Conservation (phyloP, 306 rosid species). For the Begonia peltatifolia region DNA sequence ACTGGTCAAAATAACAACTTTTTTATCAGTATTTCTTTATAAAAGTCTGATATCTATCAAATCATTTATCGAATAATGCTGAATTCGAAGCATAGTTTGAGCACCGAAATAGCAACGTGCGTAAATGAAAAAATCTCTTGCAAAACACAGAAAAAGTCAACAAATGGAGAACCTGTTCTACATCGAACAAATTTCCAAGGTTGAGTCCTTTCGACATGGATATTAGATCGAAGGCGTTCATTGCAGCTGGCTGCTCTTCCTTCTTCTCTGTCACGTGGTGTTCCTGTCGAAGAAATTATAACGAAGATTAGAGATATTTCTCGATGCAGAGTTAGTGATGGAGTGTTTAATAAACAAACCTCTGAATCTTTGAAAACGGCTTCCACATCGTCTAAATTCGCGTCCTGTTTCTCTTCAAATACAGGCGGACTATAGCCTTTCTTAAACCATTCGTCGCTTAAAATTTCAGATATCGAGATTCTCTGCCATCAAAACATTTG, state of each 20-base stretch:
- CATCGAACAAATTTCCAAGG: conserved; percentile 81
- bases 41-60: too few species aligned
- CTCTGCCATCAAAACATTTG: conserved; percentile 39
- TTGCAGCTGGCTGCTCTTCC: conserved; percentile 85
- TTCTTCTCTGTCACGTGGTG: conserved; percentile 84
- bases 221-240: conserved; percentile 92
- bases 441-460: conserved; percentile 90
- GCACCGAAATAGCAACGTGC: too few species aligned
- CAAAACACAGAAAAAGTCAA: too few species aligned
- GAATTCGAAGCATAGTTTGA: too few species aligned
- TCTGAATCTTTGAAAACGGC: conserved; percentile 92
- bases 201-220: conserved; percentile 96
- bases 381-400: conserved; percentile 86
- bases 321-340: too few species aligned
- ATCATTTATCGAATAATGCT: too few species aligned
- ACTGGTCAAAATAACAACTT: too few species aligned
- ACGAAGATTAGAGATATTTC: background rate
- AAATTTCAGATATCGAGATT: conserved; percentile 55
- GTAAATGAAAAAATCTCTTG: too few species aligned
- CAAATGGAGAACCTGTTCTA: conserved; percentile 48
- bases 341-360: conserved; percentile 27
- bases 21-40: too few species aligned
- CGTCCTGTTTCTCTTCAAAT: conserved; percentile 62
- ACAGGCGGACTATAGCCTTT: conserved; percentile 65
- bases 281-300: conserved; percentile 40